Evolutionary conservation across 306 rosid species (phyloP), one percentile per base, ranked within the genome.

Genomic region (Corylus americana): DNA sequence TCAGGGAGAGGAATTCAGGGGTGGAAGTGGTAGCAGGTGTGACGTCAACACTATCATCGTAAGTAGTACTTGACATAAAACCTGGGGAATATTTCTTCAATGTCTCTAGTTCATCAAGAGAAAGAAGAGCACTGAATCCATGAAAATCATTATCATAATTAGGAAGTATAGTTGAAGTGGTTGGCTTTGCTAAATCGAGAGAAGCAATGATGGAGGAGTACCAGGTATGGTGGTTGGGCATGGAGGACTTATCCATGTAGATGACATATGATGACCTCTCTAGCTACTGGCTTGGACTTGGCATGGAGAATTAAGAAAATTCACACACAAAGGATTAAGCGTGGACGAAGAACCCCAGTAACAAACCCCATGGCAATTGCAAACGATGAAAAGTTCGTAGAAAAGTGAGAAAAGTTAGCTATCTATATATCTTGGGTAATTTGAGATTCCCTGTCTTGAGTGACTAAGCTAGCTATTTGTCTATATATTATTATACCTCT

Each of bases 211-310:
- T 29, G 22, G 76, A 67, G 3, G 35, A 81, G 29, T 81, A 75
- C 80, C 84, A 75, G 2, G 16, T 29, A 0, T 75, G 66, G 25
- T 57, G 72, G 25, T 1, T 70, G 39, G 77, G 84, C 77, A 75
- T 75, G n/a, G 1, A 5, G 10, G 79, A 74, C 49, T 51, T 80
- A 59, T 80, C 75, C 79, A 80, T 80, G 39, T 74, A 70, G 4
- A 74, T 66, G 20, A 64, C 54, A 7, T 64, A 64, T 16, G 78
- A 11, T 70, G 55, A 69, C 14, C 81, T 76, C 7, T 18, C 2
- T 7, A 69, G n/a, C n/a, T 16, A 13, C 16, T 48, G 25, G 53
- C 45, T 1, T 6, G 8, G 8, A 4, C 45, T 1, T 42, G 45
- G 45, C 45, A 42, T 42, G 7, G 45, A 42, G 45, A 42, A 42